Evolutionary conservation across 805 yeast species (phyloP).

Genomic region (Phaffomyces thermotolerans): DNA sequence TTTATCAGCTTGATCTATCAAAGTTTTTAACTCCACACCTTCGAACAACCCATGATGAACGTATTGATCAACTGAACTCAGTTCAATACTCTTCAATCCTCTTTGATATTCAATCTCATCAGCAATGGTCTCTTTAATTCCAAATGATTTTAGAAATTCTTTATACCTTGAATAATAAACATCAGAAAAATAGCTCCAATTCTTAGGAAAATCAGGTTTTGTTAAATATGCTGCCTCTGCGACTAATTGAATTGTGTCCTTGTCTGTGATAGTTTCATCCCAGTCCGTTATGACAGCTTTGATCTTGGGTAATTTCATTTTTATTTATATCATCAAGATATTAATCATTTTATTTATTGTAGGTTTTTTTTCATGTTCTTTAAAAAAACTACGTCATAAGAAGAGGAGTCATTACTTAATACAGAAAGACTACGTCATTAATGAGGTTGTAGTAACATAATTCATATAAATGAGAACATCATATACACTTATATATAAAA

Average conservation of each 20-base stretch:
- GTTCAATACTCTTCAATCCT: slow-evolving; percentile 39
- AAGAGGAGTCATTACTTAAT: neutral
- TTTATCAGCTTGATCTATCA: slow-evolving; percentile 29
- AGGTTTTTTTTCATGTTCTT: too few species aligned
- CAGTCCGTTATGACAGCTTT: slow-evolving; percentile 44
- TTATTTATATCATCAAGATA: too few species aligned
- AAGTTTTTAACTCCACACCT: slow-evolving; percentile 28
- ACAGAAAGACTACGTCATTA: too few species aligned
- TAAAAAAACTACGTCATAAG: too few species aligned
- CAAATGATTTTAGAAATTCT: slow-evolving; percentile 26
- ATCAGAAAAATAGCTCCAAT: slow-evolving; percentile 37
- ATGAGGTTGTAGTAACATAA: neutral
- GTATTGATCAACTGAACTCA: slow-evolving; percentile 39
- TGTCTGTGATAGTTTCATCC: slow-evolving; percentile 57
- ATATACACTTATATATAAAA: neutral
- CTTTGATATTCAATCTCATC: slow-evolving; percentile 40
- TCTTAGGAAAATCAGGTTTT: slow-evolving; percentile 31
- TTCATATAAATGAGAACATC: too few species aligned
- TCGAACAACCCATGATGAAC: slow-evolving; percentile 33
- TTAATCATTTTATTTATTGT: too few species aligned
- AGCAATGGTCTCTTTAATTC: slow-evolving; percentile 26
- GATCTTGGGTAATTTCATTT: slow-evolving; percentile 9
- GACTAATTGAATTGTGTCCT: slow-evolving; percentile 48
- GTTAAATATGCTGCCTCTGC: slow-evolving; percentile 39
- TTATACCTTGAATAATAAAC: slow-evolving; percentile 34